A percentile compares a stretch with the other conserved stretches of the same genome.
phyloP scores from a whole-genome alignment of 2,329 filamentous ascomycete species.

The Fusarium coicis region DNA sequence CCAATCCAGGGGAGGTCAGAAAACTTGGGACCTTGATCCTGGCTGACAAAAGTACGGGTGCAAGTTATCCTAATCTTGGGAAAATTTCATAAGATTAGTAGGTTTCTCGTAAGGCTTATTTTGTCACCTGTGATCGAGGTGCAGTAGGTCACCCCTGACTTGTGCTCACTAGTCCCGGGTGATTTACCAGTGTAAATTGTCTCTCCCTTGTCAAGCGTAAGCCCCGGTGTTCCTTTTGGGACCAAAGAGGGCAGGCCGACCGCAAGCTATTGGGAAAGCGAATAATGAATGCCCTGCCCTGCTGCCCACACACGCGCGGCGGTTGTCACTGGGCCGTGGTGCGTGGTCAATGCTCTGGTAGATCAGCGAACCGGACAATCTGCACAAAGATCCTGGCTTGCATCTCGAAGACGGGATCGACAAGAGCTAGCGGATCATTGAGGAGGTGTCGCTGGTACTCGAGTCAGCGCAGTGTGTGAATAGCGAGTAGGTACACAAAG shows the following conservation, averaged over 20 bases:
- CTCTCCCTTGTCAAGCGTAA: conserved; percentile 11
- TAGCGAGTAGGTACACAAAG: not conserved
- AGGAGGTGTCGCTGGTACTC: not conserved
- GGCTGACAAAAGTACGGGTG: not conserved
- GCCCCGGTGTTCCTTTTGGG: conserved; percentile 16
- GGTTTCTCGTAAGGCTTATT: not conserved
- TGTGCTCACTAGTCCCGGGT: conserved; percentile 24
- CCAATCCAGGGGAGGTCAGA: not conserved
- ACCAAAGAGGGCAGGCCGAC: conserved; percentile 25
- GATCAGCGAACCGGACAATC: conserved; percentile 30
- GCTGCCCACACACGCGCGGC: not conserved
- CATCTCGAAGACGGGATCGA: conserved; percentile 25
- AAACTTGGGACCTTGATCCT: not conserved
- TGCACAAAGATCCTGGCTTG: conserved; percentile 24
- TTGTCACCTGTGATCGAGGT: not conserved
- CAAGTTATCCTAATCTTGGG: fast-evolving
- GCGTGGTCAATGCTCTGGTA: conserved; percentile 30
- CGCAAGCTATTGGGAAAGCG: conserved; percentile 32
- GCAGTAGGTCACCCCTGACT: conserved; percentile 34
- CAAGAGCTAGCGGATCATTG: conserved; percentile 29
- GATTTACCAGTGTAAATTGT: conserved; percentile 34
- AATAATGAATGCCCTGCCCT: conserved; percentile 1
- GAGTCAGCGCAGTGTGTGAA: conserved; percentile 18
- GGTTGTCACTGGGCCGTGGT: conserved; percentile 27
- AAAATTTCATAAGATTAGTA: fast-evolving